Evolutionary conservation across 2,329 filamentous ascomycete species (phyloP).

Genomic region (Cladophialophora immunda): DNA sequence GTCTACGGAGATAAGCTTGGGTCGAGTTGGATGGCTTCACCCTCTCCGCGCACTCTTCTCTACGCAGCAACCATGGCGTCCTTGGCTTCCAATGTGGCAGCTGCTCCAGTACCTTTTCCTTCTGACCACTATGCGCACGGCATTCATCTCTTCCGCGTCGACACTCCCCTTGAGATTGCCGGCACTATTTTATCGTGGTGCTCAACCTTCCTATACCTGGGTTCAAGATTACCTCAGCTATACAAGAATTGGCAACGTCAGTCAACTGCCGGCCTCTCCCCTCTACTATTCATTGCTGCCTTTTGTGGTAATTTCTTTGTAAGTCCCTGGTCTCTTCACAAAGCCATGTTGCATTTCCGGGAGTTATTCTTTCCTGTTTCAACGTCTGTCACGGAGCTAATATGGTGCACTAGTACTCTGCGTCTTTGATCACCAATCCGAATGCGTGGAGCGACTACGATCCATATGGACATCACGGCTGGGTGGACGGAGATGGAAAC

Average conservation of each 20-base stretch:
- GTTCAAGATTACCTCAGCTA: constrained; percentile 69
- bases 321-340: not conserved
- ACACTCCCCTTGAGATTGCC: constrained; percentile 51
- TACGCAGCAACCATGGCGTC: constrained; percentile 56
- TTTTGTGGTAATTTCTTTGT: constrained; percentile 72
- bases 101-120: constrained; percentile 43
- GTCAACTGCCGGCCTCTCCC: constrained; percentile 70
- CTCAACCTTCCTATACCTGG: constrained; percentile 65
- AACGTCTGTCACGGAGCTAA: not conserved
- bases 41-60: constrained; percentile 55
- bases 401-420: constrained; percentile 57
- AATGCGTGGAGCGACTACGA: constrained; percentile 67
- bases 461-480: constrained; percentile 66
- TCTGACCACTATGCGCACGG: constrained; percentile 32
- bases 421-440: constrained; percentile 69
- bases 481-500: constrained; percentile 66
- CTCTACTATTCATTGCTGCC: constrained; percentile 70
- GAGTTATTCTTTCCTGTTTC: not conserved
- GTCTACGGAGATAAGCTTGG: constrained; percentile 26
- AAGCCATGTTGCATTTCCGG: not conserved
- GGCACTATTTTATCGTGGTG: constrained; percentile 65
- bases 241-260: constrained; percentile 71
- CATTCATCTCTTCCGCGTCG: constrained; percentile 41
- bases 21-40: constrained; percentile 38
- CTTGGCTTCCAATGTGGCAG: constrained; percentile 52